Evolutionary conservation across 495 filamentous ascomycete species (phyloP).

Genomic region (Pseudotulostoma volvatum): DNA sequence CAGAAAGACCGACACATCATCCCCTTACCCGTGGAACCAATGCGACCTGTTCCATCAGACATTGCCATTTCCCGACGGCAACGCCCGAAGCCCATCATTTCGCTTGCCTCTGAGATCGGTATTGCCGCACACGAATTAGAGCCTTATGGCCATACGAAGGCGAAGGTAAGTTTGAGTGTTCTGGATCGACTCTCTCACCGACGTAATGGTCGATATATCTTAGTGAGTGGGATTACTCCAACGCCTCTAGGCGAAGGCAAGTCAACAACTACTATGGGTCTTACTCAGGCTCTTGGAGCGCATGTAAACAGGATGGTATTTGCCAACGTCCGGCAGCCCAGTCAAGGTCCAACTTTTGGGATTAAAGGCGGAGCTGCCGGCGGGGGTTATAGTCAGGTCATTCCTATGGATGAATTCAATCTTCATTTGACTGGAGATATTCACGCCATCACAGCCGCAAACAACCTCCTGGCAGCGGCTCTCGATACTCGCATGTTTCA

Average conservation of each 20-base stretch:
- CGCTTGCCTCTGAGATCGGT: slow-evolving; percentile 72
- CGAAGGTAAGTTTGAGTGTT: slow-evolving; percentile 72
- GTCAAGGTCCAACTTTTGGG: slow-evolving; percentile 93
- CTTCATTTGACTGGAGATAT: slow-evolving; percentile 95
- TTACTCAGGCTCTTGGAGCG: slow-evolving; percentile 84
- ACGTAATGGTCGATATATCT: slow-evolving; percentile 72
- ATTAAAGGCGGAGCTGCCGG: slow-evolving; percentile 97
- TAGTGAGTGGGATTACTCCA: slow-evolving; percentile 90
- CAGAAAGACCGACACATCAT: slow-evolving; percentile 60
- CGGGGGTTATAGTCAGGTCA: slow-evolving; percentile 95
- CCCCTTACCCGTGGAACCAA: slow-evolving; percentile 62
- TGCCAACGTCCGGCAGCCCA: slow-evolving; percentile 92
- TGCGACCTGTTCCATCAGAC: slow-evolving; percentile 72
- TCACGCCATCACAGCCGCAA: slow-evolving; percentile 90
- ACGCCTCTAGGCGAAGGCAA: slow-evolving; percentile 98
- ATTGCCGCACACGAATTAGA: slow-evolving; percentile 76
- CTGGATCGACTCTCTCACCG: slow-evolving; percentile 75
- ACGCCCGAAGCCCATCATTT: slow-evolving; percentile 72
- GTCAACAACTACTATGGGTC: slow-evolving; percentile 93
- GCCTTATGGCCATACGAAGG: slow-evolving; percentile 87
- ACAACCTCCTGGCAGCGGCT: slow-evolving; percentile 94
- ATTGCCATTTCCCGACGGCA: slow-evolving; percentile 85
- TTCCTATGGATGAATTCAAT: slow-evolving; percentile 99
- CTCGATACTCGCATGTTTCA: slow-evolving; percentile 99
- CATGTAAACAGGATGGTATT: slow-evolving; percentile 78